A percentile compares a stretch with the other conserved stretches of the same genome.
phyloP scores from a whole-genome alignment of 441 rosid species.

The Pelargonium cotyledonis region DNA sequence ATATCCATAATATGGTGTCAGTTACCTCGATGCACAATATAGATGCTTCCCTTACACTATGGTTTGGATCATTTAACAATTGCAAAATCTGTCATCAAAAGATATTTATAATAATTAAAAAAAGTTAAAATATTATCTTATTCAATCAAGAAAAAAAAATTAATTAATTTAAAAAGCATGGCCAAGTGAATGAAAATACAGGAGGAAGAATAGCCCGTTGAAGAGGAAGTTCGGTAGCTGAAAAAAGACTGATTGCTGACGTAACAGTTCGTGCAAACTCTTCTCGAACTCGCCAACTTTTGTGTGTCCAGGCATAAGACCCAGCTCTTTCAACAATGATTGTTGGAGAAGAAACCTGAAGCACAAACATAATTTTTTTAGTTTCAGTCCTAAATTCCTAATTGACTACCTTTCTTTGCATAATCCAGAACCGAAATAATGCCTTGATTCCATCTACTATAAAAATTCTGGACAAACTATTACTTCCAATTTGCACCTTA shows the following conservation, averaged over 20 bases:
- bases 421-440: too few species aligned
- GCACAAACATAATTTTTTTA: conserved; percentile 11
- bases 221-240: conserved; percentile 92
- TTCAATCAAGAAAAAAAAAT: neutral
- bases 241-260: conserved; percentile 85
- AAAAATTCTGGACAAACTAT: too few species aligned
- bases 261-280: conserved; percentile 97
- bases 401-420: too few species aligned
- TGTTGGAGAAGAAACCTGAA: conserved; percentile 95
- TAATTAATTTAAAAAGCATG: neutral
- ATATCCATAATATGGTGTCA: conserved; percentile 9
- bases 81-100: conserved; percentile 64
- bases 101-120: neutral
- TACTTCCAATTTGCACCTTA: too few species aligned
- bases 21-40: conserved; percentile 86
- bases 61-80: conserved; percentile 85
- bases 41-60: conserved; percentile 86
- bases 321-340: conserved; percentile 98
- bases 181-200: conserved; percentile 34
- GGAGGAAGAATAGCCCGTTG: conserved; percentile 96
- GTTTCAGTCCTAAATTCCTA: neutral
- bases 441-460: too few species aligned
- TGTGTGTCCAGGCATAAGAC: conserved; percentile 89
- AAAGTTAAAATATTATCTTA: neutral
- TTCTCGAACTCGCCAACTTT: conserved; percentile 91